These are phyloP conservation scores for Byssoonygena ceratinophila DNA, from an alignment of 2,329 filamentous ascomycete species.

Conservation along the genomic window DNA sequence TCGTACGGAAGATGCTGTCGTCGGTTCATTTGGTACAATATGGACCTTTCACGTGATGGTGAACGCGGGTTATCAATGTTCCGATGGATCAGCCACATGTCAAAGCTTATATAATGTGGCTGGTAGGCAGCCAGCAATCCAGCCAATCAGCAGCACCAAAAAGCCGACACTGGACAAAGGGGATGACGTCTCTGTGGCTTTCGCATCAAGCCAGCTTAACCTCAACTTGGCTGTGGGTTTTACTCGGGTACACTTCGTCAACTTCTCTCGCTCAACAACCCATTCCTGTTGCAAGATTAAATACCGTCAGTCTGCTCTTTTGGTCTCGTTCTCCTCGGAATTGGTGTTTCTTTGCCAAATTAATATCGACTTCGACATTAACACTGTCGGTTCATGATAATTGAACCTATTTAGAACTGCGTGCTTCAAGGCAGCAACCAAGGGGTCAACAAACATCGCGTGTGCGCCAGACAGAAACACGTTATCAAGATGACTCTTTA, in stretches of 20 bases:
- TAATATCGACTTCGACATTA: too few species aligned
- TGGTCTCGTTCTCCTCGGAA: not conserved
- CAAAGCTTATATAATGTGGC: too few species aligned
- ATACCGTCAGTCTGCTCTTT: not conserved
- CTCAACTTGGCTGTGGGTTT: constrained; percentile 1
- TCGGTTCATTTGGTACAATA: too few species aligned
- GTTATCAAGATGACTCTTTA: constrained; percentile 51
- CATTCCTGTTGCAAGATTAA: not conserved
- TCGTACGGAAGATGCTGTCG: too few species aligned
- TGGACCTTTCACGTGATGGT: too few species aligned
- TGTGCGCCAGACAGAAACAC: not conserved
- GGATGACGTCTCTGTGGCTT: constrained; percentile 10
- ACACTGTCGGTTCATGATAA: not conserved
- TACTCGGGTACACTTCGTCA: not conserved
- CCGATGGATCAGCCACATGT: too few species aligned
- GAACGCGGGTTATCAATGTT: too few species aligned
- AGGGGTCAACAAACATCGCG: not conserved
- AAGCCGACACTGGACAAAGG: not conserved
- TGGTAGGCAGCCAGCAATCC: too few species aligned
- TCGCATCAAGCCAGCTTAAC: not conserved
- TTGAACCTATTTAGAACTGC: not conserved
- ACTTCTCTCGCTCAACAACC: not conserved
- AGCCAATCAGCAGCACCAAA: not conserved
- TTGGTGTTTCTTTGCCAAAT: not conserved
- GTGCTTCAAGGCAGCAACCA: not conserved